Base-by-base conservation (phyloP, 805 yeast genomes). In the Priceomyces haplophilus region DNA sequence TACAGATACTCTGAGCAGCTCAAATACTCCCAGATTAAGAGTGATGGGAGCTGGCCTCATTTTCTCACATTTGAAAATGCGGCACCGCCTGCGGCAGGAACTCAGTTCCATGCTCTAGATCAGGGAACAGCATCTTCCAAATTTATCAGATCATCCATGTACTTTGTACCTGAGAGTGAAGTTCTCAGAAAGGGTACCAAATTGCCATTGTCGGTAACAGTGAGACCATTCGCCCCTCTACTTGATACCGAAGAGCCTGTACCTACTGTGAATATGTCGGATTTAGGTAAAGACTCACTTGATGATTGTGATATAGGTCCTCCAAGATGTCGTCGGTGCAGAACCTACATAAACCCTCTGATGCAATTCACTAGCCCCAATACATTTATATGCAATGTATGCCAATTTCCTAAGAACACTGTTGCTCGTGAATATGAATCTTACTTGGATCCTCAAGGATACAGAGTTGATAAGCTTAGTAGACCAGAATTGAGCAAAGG, bases 251-350 rank as follows among this genome's bases (percentile, higher is more conserved):
- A 75, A 37, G 82, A 75, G 12, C 79, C 76, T 1, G 77, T 89
- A 1, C 95, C 96, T 0, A 72, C 75, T 3, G 82, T 83, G 4
- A 90, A 87, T 56, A 76, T 78, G 67, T 64, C 72, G 18, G 56
- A 56, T 5, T 57, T 69, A 32, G 73, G 73, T 12, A 19, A 34
- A n/a, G 40, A 38, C 13, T 45, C 48, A 3, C 20, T 18, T 7
- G 59, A 49, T 5, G 37, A 36, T 32, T 40, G 51, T 2, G 58
- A 54, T 21, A 53, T 59, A 18, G 88, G 88, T 0, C 95, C 96
- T 0, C 83, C 95, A 25, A 78, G 99, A 52, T 93, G 99, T 65
- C 78, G 80, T 51, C 82, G 98, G 48, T 93, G 99, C 66, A 79
- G 97, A 43, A 79, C 96, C 1, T 93, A 89, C 61, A 73, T 89